These are phyloP conservation scores for Sporothrix schenckii DNA, from an alignment of 2,329 filamentous ascomycete species.

Conservation along the genomic window DNA sequence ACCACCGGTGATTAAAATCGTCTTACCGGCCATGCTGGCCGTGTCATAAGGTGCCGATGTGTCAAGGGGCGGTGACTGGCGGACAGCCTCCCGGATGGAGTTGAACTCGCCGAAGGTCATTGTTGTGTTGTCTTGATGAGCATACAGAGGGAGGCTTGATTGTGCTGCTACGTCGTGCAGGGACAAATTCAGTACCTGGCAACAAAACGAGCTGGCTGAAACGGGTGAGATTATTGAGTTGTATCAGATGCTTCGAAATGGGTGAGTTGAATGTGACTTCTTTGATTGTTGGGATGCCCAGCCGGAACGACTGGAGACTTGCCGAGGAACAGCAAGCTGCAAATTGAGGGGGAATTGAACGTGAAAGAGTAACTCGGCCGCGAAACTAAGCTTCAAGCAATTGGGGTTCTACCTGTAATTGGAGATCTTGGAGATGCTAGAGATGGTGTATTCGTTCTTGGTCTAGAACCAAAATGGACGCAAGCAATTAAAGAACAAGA, in stretches of 20 bases:
- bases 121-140: background rate
- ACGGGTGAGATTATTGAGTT: background rate
- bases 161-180: background rate
- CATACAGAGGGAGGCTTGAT: background rate
- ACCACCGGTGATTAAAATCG: slow-evolving; percentile 65
- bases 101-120: slow-evolving; percentile 31
- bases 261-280: background rate
- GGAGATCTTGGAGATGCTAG: slow-evolving; percentile 5
- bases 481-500: background rate
- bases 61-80: slow-evolving; percentile 47
- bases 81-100: slow-evolving; percentile 1
- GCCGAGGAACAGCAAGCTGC: background rate
- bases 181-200: background rate
- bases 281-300: background rate
- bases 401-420: background rate
- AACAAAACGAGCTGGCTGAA: background rate
- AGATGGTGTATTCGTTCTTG: background rate
- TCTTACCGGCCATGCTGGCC: slow-evolving; percentile 55
- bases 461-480: background rate
- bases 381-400: background rate
- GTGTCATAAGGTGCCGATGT: slow-evolving; percentile 50
- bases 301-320: background rate
- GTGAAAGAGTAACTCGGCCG: background rate
- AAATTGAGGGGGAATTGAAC: background rate
- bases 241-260: background rate